Evolutionary conservation across 2,329 filamentous ascomycete species (phyloP).

Genomic region (Nigrospora sphaerica): DNA sequence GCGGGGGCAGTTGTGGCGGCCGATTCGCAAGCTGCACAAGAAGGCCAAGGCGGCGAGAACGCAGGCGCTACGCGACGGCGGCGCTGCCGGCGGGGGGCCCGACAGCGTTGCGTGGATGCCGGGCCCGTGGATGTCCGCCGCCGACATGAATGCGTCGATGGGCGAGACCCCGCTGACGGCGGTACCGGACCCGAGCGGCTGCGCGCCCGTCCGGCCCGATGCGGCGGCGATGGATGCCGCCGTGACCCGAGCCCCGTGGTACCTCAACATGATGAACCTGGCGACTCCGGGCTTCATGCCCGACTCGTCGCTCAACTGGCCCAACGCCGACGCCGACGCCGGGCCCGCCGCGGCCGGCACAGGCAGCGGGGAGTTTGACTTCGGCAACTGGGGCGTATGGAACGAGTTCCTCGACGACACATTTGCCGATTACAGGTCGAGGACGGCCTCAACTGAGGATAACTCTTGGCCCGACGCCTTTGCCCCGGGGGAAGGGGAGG

Average conservation of each 20-base stretch:
- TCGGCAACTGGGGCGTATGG: constrained; percentile 29
- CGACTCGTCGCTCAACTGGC: background rate
- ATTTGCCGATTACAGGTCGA: constrained; percentile 19
- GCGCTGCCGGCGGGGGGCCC: constrained; percentile 3
- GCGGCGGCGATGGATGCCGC: too few species aligned
- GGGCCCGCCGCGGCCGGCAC: background rate
- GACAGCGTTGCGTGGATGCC: constrained; percentile 1
- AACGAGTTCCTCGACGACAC: constrained; percentile 37
- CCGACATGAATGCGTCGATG: background rate
- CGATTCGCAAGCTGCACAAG: constrained; percentile 44
- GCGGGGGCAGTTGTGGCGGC: constrained; percentile 44
- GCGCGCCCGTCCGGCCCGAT: too few species aligned
- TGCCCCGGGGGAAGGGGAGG: too few species aligned
- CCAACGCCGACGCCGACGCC: background rate
- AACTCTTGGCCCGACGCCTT: background rate
- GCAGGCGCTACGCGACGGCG: constrained; percentile 13
- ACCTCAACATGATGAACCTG: background rate
- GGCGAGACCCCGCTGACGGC: background rate
- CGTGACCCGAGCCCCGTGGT: too few species aligned
- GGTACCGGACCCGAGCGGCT: background rate
- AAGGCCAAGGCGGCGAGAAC: constrained; percentile 36
- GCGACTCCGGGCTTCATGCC: background rate
- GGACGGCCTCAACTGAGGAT: constrained; percentile 15
- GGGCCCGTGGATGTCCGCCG: background rate
- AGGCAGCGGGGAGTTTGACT: background rate